Conservation (phyloP, 352 stramenopile species). For the Globisporangium recalcitrans region DNA sequence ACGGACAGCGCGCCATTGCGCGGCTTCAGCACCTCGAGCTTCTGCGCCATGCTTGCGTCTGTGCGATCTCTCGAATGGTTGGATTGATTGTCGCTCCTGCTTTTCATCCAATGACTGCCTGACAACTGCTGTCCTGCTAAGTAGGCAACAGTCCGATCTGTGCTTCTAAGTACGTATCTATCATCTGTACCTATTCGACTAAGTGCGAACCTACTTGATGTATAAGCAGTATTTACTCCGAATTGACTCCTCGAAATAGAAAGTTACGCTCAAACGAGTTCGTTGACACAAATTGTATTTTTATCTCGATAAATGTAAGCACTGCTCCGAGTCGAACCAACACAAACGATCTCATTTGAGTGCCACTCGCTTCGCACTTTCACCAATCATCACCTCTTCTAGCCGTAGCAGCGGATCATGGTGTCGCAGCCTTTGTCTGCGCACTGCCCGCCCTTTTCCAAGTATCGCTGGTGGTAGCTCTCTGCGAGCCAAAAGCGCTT, state of each 20-base stretch:
- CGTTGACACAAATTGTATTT: too few species aligned
- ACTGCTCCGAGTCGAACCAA: too few species aligned
- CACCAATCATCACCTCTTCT: constrained; percentile 3
- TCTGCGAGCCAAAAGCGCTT: constrained; percentile 92
- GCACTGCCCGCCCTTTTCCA: constrained; percentile 93
- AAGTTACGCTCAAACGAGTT: too few species aligned
- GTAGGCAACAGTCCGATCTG: too few species aligned
- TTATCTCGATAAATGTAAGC: too few species aligned
- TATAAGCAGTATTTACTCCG: too few species aligned
- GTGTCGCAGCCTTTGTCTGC: constrained; percentile 89
- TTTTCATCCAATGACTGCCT: not conserved
- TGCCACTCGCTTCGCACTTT: too few species aligned
- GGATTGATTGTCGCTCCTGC: not conserved
- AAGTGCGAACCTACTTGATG: too few species aligned
- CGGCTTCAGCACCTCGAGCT: constrained; percentile 42
- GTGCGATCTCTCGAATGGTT: not conserved
- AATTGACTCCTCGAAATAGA: too few species aligned
- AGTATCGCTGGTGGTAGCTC: constrained; percentile 95
- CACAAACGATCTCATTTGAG: too few species aligned
- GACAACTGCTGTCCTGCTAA: not conserved
- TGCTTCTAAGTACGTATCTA: too few species aligned
- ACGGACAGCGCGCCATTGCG: constrained; percentile 14
- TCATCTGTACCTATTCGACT: too few species aligned
- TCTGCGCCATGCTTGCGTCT: constrained; percentile 10
- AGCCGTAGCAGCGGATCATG: constrained; percentile 91